These are phyloP conservation scores for Phoenix roebelenii DNA, from an alignment of 176 grass and related monocot species.

Conservation along the genomic window DNA sequence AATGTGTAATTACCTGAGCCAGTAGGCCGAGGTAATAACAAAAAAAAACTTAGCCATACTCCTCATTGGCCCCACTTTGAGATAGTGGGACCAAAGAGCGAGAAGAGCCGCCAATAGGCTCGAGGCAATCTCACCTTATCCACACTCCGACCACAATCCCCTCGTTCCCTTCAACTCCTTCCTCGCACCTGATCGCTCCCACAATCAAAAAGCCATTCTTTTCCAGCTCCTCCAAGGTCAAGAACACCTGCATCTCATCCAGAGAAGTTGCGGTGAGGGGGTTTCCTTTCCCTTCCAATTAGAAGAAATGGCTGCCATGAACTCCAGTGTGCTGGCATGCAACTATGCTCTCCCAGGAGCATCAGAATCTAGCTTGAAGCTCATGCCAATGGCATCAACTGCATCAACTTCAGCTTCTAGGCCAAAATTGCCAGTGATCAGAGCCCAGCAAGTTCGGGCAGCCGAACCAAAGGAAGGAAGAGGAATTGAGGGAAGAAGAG, in stretches of 20 bases:
- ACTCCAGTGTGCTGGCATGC: conserved; percentile 53
- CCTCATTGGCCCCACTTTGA: not conserved
- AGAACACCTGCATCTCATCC: no score
- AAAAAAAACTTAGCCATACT: no score
- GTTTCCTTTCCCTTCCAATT: not conserved
- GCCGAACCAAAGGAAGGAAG: conserved; percentile 2
- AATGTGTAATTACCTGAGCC: no score
- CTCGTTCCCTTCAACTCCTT: conserved; percentile 8
- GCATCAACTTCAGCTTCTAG: conserved; percentile 1
- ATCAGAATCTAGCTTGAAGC: conserved; percentile 14
- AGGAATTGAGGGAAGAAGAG: conserved; percentile 38
- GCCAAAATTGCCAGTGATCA: conserved; percentile 18
- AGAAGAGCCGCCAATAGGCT: conserved; percentile 33
- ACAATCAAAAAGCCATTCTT: not conserved
- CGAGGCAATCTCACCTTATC: conserved; percentile 90
- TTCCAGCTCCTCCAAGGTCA: not conserved
- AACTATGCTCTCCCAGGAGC: conserved; percentile 23
- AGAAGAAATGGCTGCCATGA: conserved; percentile 53
- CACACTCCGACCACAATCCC: conserved; percentile 51
- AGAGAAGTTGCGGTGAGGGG: no score
- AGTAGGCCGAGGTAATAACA: no score
- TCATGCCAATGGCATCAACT: conserved; percentile 13
- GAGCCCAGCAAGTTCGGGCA: conserved; percentile 14
- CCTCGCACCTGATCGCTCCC: conserved; percentile 2
- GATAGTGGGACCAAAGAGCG: conserved; percentile 25